Conservation (phyloP, 1,284 basidiomycete species). For the Sutorius eximius region DNA sequence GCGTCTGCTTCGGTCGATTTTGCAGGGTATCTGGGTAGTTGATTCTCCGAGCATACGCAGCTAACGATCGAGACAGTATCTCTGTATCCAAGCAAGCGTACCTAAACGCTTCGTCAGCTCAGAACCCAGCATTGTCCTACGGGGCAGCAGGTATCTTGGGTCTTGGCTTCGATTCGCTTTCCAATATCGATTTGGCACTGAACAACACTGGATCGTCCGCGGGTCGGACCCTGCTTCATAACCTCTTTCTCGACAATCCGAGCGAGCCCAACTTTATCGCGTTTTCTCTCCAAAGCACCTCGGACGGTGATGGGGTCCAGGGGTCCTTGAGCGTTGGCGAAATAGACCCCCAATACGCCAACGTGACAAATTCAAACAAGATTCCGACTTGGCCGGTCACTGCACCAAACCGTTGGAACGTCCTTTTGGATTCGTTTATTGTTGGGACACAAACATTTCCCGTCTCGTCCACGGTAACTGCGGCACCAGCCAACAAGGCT, state of each 20-base stretch:
- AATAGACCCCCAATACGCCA: constrained; percentile 58
- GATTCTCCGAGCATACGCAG: neutral
- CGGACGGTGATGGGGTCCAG: constrained; percentile 53
- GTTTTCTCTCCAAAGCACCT: constrained; percentile 63
- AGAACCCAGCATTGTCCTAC: constrained; percentile 71
- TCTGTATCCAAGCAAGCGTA: constrained; percentile 64
- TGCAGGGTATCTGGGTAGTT: constrained; percentile 53
- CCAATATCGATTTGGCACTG: constrained; percentile 60
- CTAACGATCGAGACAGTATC: constrained; percentile 45
- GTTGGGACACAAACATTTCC: constrained; percentile 50
- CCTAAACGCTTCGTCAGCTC: constrained; percentile 57
- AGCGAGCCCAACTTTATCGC: constrained; percentile 75
- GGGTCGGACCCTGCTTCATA: constrained; percentile 71
- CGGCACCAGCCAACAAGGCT: constrained; percentile 63
- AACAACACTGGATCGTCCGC: constrained; percentile 55
- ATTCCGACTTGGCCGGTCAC: constrained; percentile 71
- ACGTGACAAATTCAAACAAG: constrained; percentile 50
- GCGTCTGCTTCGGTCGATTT: constrained; percentile 63
- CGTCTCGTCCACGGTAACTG: constrained; percentile 54
- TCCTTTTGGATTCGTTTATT: constrained; percentile 69
- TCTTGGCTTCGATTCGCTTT: constrained; percentile 75
- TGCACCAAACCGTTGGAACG: constrained; percentile 67
- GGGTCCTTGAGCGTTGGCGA: constrained; percentile 75
- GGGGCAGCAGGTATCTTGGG: constrained; percentile 73
- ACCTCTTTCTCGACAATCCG: constrained; percentile 67